Conservation (phyloP, 805 yeast genomes). For the Priceomyces haplophilus region DNA sequence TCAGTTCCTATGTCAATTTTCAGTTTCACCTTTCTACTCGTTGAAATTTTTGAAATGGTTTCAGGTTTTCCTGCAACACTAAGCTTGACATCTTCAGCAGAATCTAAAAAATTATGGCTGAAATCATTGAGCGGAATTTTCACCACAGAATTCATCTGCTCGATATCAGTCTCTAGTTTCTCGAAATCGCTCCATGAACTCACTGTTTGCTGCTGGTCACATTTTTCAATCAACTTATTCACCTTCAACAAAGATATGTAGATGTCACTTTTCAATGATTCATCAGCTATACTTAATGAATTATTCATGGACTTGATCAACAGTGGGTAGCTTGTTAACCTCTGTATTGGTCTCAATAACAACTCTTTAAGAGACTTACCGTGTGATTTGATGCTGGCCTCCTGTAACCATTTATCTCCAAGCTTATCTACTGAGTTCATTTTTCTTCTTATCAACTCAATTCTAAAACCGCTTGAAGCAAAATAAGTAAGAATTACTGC, state of each 20-base stretch:
- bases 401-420: constrained; percentile 28
- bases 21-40: not conserved
- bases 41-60: not conserved
- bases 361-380: constrained; percentile 41
- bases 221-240: constrained; percentile 15
- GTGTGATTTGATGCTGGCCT: constrained; percentile 24
- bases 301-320: constrained; percentile 17
- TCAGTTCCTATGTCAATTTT: not conserved
- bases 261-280: constrained; percentile 11
- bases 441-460: constrained; percentile 16
- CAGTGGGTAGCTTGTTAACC: constrained; percentile 36
- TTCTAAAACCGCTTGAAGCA: constrained; percentile 7
- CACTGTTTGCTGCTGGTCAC: constrained; percentile 11
- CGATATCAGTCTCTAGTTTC: constrained; percentile 10
- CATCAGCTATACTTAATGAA: constrained; percentile 6
- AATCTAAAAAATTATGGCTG: constrained; percentile 7
- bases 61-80: constrained; percentile 3
- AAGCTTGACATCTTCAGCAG: constrained; percentile 11
- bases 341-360: constrained; percentile 43
- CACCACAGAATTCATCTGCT: constrained; percentile 2
- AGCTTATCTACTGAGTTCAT: constrained; percentile 18
- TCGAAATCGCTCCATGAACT: constrained; percentile 12
- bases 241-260: constrained; percentile 18
- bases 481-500: constrained; percentile 4
- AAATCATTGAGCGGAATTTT: constrained; percentile 1